A percentile compares a stretch with the other conserved stretches of the same genome.
phyloP scores from a whole-genome alignment of 2,329 filamentous ascomycete genomes.

The Aspergillus tanneri region DNA sequence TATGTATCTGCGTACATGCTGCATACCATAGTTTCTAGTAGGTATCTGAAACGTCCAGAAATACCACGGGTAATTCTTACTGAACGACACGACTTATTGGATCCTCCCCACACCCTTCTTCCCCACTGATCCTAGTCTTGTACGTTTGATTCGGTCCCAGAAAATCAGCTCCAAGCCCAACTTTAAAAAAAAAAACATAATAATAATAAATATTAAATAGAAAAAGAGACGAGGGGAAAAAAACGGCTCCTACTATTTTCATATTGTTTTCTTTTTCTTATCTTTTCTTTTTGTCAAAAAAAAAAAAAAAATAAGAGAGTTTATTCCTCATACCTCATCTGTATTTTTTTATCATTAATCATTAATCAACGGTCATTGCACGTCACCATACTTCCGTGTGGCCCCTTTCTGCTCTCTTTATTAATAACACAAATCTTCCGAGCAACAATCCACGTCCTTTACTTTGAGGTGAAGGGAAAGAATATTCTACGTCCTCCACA shows the following conservation, averaged over 20 bases:
- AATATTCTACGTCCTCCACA: too few relatives aligned
- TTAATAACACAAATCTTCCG: conserved; percentile 19
- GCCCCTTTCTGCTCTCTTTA: conserved; percentile 18
- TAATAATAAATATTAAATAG: conserved; percentile 2
- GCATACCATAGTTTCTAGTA: too few relatives aligned
- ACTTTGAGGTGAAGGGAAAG: background rate
- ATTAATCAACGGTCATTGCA: conserved; percentile 14
- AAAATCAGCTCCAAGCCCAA: conserved; percentile 20
- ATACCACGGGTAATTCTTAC: too few relatives aligned
- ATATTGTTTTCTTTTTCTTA: background rate
- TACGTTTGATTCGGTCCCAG: conserved; percentile 19
- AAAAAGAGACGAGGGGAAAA: background rate
- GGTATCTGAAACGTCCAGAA: too few relatives aligned
- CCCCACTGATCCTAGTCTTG: conserved; percentile 20
- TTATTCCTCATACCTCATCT: conserved; percentile 2
- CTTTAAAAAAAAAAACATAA: background rate
- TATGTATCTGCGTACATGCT: too few relatives aligned
- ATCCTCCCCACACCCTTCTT: conserved; percentile 14
- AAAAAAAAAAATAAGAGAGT: background rate
- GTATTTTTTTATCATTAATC: conserved; percentile 5
- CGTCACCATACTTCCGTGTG: conserved; percentile 21
- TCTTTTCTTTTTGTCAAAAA: background rate
- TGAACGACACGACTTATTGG: conserved; percentile 5
- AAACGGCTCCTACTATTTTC: conserved; percentile 6
- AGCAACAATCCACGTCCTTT: conserved; percentile 2